phyloP scores from a whole-genome alignment of 1,139 yeast genomes.

The Candida neerlandica region DNA sequence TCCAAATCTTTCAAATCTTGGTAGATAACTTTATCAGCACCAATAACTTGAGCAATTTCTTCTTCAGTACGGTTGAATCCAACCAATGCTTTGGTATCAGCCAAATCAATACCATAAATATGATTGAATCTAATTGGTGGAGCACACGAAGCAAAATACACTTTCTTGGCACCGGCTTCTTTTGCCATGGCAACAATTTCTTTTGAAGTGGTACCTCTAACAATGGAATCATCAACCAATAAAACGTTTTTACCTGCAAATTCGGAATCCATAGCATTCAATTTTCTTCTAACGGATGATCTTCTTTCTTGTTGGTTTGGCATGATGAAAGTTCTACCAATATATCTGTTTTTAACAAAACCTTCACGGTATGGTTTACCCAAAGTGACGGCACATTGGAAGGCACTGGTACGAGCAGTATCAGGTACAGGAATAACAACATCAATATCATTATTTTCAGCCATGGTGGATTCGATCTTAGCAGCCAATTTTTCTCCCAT shows the following conservation, averaged over 20 bases:
- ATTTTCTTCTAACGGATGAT: constrained; percentile 89
- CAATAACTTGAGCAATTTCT: constrained; percentile 76
- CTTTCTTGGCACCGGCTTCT: constrained; percentile 95
- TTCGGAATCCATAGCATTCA: constrained; percentile 95
- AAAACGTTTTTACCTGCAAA: constrained; percentile 84
- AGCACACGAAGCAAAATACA: constrained; percentile 94
- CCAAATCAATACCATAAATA: constrained; percentile 95
- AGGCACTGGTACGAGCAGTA: constrained; percentile 91
- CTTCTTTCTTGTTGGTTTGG: constrained; percentile 95
- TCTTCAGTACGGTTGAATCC: constrained; percentile 78
- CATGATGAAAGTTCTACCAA: constrained; percentile 98
- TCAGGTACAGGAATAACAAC: constrained; percentile 99
- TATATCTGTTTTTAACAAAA: constrained; percentile 92
- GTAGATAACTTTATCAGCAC: constrained; percentile 89
- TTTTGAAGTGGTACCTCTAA: constrained; percentile 94
- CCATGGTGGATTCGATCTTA: constrained; percentile 57
- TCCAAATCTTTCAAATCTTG: constrained; percentile 82
- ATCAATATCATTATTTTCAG: constrained; percentile 65
- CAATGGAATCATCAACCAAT: constrained; percentile 95
- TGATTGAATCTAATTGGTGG: constrained; percentile 96
- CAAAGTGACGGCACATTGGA: constrained; percentile 84
- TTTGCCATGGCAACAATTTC: constrained; percentile 97
- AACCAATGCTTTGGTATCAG: constrained; percentile 91
- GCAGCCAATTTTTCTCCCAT: constrained; percentile 92
- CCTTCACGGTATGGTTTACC: constrained; percentile 93